Conservation (phyloP, 352 stramenopile species). For the Phytophthora sp. region DNA sequence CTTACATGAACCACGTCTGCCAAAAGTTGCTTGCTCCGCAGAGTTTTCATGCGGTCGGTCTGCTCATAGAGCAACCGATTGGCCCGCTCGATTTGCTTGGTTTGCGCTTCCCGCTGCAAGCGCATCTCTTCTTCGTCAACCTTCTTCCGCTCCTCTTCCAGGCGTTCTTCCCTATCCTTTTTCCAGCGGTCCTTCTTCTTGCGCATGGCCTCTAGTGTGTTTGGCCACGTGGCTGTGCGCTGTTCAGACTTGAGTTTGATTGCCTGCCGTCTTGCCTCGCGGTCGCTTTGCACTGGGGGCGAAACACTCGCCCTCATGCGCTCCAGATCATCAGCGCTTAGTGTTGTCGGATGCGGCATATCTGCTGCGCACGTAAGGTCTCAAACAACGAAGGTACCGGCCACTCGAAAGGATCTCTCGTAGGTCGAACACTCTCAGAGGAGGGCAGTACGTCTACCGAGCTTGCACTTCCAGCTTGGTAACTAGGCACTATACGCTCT, state of each 20-base stretch:
- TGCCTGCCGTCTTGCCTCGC: constrained; percentile 61
- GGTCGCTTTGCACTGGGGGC: constrained; percentile 62
- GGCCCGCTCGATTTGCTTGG: constrained; percentile 85
- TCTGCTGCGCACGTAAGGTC: background rate
- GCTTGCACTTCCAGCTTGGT: background rate
- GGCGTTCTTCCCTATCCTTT: constrained; percentile 87
- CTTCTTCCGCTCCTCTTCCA: constrained; percentile 76
- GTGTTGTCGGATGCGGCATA: constrained; percentile 50
- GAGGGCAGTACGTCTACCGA: background rate
- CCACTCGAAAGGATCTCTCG: too few species aligned
- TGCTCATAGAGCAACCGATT: constrained; percentile 91
- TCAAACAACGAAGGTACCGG: background rate
- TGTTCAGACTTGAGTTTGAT: constrained; percentile 85
- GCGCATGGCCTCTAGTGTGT: constrained; percentile 91
- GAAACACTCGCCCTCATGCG: constrained; percentile 79
- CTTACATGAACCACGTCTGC: constrained; percentile 83
- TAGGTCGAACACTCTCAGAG: too few species aligned
- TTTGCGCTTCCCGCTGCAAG: constrained; percentile 72
- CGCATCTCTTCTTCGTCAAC: constrained; percentile 82
- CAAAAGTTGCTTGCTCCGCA: constrained; percentile 86
- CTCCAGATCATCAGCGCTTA: constrained; percentile 69
- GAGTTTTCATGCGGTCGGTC: constrained; percentile 93
- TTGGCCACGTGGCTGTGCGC: constrained; percentile 88
- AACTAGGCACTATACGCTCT: too few species aligned
- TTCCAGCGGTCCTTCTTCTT: constrained; percentile 92